Percentiles rank a stretch among this genome's conserved stretches.
phyloP scores from a whole-genome alignment of 179 eudicot genomes.

The Nepenthes alata region DNA sequence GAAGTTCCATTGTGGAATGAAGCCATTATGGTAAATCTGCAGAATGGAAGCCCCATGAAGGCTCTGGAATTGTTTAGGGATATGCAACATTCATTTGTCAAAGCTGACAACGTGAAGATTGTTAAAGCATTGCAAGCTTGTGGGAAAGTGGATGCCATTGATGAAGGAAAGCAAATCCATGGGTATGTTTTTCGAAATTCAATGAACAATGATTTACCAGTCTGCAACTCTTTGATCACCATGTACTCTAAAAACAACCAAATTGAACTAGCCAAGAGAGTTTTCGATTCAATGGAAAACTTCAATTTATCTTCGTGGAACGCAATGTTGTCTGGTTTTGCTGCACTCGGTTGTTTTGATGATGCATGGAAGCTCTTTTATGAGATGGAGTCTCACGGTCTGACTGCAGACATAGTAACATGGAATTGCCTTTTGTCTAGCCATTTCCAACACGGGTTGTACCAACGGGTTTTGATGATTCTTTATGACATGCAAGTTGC shows the following conservation, averaged over 20 bases:
- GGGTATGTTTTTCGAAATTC: slow-evolving; percentile 31
- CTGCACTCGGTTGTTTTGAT: slow-evolving; percentile 27
- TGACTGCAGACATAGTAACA: slow-evolving; percentile 41
- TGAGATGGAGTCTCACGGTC: slow-evolving; percentile 24
- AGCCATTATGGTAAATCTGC: slow-evolving; percentile 31
- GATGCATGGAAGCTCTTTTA: slow-evolving; percentile 30
- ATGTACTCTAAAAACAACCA: slow-evolving; percentile 28
- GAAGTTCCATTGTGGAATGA: slow-evolving; percentile 37
- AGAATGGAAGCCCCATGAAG: slow-evolving; percentile 18
- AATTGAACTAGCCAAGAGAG: slow-evolving; percentile 30
- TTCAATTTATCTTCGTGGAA: slow-evolving; percentile 47
- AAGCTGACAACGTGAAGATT: slow-evolving; percentile 28
- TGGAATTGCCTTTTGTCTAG: slow-evolving; percentile 60
- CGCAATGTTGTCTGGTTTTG: slow-evolving; percentile 38
- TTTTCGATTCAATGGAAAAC: slow-evolving; percentile 34
- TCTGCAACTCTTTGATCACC: slow-evolving; percentile 40
- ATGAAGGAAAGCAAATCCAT: slow-evolving; percentile 49
- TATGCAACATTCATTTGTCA: slow-evolving; percentile 37
- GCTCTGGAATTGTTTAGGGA: slow-evolving; percentile 27
- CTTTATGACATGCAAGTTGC: slow-evolving; percentile 25
- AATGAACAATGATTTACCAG: slow-evolving; percentile 20
- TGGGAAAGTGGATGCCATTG: slow-evolving; percentile 27
- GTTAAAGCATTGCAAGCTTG: slow-evolving; percentile 57
- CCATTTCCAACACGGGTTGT: slow-evolving; percentile 18
- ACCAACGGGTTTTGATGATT: slow-evolving; percentile 22